phyloP scores from a whole-genome alignment of 495 filamentous ascomycete genomes.

The Aspergillus ellipticus region DNA sequence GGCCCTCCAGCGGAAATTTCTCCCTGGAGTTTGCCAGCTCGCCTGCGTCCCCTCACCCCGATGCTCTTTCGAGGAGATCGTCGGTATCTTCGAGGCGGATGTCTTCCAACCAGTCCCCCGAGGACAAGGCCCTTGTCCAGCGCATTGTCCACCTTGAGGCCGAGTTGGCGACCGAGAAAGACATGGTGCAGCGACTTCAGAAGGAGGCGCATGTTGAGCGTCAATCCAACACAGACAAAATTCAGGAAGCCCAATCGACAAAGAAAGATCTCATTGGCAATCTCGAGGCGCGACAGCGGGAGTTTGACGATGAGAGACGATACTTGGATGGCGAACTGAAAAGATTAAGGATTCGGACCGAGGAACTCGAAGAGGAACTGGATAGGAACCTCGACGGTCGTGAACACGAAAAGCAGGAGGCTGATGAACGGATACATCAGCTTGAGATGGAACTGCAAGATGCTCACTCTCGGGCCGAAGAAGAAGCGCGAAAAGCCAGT shows the following conservation, averaged over 20 bases:
- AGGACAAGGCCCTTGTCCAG: constrained; percentile 62
- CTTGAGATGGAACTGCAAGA: constrained; percentile 69
- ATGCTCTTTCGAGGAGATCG: constrained; percentile 55
- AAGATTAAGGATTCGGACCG: constrained; percentile 67
- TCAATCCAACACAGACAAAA: constrained; percentile 60
- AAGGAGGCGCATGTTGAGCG: constrained; percentile 63
- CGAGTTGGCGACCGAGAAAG: constrained; percentile 66
- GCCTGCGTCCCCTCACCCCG: constrained; percentile 51
- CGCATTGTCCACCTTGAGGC: constrained; percentile 77
- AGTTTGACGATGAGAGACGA: constrained; percentile 81
- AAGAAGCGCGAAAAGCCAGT: constrained; percentile 54
- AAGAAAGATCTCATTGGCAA: constrained; percentile 95
- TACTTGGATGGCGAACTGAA: constrained; percentile 75
- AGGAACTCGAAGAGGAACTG: constrained; percentile 87
- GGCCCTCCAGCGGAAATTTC: constrained; percentile 69
- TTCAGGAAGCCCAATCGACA: constrained; percentile 81
- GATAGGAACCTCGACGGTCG: constrained; percentile 78
- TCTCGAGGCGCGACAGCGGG: constrained; percentile 83
- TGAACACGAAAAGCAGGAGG: constrained; percentile 68
- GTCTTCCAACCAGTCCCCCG: constrained; percentile 61
- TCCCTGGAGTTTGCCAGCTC: constrained; percentile 46
- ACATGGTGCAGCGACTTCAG: constrained; percentile 51
- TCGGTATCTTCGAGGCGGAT: constrained; percentile 64
- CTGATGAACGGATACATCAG: constrained; percentile 63
- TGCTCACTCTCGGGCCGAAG: constrained; percentile 51